A percentile compares a stretch with the other conserved stretches of the same genome.
Evolutionary conservation across 305 asterid genomes (phyloP).

Genomic region (Ilex paraguariensis): DNA sequence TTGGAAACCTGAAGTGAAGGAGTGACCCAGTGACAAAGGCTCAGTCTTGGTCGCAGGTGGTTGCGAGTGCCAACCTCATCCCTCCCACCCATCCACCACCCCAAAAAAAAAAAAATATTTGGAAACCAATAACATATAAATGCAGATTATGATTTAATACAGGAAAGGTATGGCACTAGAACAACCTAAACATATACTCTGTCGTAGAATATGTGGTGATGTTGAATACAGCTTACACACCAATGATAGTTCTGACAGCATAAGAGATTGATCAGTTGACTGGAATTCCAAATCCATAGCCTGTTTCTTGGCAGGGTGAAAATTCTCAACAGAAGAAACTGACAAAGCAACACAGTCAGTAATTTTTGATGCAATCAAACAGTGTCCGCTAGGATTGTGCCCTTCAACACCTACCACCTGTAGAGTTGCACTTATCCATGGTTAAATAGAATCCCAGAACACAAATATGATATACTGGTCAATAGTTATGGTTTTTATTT

Average conservation of each 20-base stretch:
- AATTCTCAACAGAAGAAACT: slow-evolving; percentile 39
- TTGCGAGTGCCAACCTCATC: no score
- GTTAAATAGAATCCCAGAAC: background rate
- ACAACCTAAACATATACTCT: no score
- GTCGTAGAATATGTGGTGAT: background rate
- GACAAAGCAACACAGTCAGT: slow-evolving; percentile 55
- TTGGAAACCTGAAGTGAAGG: no score
- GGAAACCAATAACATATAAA: no score
- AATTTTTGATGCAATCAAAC: slow-evolving; percentile 83
- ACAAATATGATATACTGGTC: background rate
- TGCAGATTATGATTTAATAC: no score
- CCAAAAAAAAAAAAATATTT: no score
- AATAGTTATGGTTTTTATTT: no score
- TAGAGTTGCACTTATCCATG: slow-evolving; percentile 11
- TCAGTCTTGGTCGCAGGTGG: no score
- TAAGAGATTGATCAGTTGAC: slow-evolving; percentile 30
- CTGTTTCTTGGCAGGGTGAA: slow-evolving; percentile 62
- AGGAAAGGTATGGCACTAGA: no score
- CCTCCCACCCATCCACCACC: no score
- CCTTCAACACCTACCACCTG: slow-evolving; percentile 96
- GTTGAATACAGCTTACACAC: slow-evolving; percentile 36
- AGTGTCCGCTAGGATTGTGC: slow-evolving; percentile 94
- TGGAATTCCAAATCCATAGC: slow-evolving; percentile 47
- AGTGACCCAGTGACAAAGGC: no score
- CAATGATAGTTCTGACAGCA: slow-evolving; percentile 59